Evolutionary conservation across 129 eudicot genomes (phyloP).

Genomic region (Escallonia rubra): DNA sequence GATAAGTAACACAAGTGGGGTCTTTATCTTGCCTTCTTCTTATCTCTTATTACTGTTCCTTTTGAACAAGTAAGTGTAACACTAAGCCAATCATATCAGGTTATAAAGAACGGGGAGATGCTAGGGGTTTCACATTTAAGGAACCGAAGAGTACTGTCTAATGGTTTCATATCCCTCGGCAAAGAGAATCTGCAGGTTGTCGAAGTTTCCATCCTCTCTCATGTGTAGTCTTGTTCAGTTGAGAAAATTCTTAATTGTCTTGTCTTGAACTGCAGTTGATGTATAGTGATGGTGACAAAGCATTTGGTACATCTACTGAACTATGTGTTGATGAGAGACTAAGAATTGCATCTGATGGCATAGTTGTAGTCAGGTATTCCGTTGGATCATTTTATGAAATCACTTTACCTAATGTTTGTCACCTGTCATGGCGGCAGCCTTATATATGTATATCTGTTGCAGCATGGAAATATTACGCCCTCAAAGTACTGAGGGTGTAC

Average conservation of each 20-base stretch:
- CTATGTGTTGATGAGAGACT: constrained; percentile 89
- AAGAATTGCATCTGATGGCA: constrained; percentile 92
- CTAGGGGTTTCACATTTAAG: constrained; percentile 95
- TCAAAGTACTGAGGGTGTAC: constrained; percentile 40
- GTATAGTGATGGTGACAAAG: constrained; percentile 99
- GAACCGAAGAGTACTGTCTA: constrained; percentile 85
- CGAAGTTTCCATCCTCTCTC: constrained; percentile 7
- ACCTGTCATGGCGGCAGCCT: neutral
- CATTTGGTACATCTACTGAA: constrained; percentile 89
- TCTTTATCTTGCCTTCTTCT: no score
- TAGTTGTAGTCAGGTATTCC: constrained; percentile 76
- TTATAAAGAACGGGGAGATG: constrained; percentile 98
- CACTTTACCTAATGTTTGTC: neutral
- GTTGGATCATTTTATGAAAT: neutral
- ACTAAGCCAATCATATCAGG: constrained; percentile 30
- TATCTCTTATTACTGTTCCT: no score
- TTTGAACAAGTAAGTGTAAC: no score
- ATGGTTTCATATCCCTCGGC: constrained; percentile 80
- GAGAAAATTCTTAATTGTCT: constrained; percentile 9
- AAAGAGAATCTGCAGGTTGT: constrained; percentile 87
- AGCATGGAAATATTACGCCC: constrained; percentile 97
- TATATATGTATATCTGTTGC: constrained; percentile 23
- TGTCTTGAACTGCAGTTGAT: constrained; percentile 53
- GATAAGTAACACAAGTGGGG: no score
- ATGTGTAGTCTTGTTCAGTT: neutral